Evolutionary conservation across 805 yeast genomes (phyloP), one percentile per base, ranked within the genome.

Genomic region (Barnettozyma sucrosica): DNA sequence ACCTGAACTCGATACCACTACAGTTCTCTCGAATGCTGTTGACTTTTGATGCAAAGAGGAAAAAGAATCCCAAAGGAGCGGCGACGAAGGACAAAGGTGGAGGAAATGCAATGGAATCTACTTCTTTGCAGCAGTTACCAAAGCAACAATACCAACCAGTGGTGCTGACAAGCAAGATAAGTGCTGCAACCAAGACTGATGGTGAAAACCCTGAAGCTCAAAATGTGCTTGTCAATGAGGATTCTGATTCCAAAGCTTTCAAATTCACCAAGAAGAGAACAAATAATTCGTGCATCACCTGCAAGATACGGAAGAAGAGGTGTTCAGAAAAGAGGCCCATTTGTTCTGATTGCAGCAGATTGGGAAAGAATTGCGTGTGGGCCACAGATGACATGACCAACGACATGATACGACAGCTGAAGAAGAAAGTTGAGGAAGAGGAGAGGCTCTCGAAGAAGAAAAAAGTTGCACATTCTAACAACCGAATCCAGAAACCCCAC

Each of bases 311-410:
- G 38, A 82, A 81, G 69, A 86, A 85, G 62, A 71, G 89, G 42
- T 86, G 95, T 54, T 83, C 87, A 50, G 93, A 86, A 59, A 72
- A 73, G 2, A 72, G 76, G 45, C 95, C 95, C 2, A 61, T 67
- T 14, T 86, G 95, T 58, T 62, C 73, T 0, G 89, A 85, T 56
- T 86, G 95, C 61, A 50, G 59, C 16, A 66, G 95, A 41, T 68
- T 85, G n/a, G 69, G 75, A 14, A 72, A 84, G 45, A 74, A 72
- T 44, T 86, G 95, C 63, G 74, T 76, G 41, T 86, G 89, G 80
- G 89, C 92, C 9, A 68, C 68, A 10, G 80, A 79, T 26, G 58
- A 54, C 19, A 60, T 62, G 60, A 48, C 63, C 65, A 69, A 24
- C 58, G 65, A 52, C 32, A 42, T 51, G 18, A 44, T 65, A 38